Evolutionary conservation across 495 filamentous ascomycete species (phyloP).

Genomic region (Talaromyces ruber): DNA sequence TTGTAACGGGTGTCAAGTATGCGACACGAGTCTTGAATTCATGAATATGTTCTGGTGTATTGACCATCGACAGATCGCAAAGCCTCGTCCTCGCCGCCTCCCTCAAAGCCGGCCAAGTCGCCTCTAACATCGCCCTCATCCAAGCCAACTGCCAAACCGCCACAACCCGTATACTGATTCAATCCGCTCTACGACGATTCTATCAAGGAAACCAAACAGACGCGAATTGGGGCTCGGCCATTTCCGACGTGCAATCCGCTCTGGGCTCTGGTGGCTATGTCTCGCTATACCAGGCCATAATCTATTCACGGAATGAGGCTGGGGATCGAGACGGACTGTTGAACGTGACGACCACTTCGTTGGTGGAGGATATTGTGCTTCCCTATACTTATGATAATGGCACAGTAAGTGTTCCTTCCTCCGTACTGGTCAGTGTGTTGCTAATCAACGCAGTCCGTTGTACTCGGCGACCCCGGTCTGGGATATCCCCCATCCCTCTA

Average conservation of each 20-base stretch:
- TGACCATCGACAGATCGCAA: conserved; percentile 24
- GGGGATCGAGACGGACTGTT: conserved; percentile 38
- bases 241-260: conserved; percentile 52
- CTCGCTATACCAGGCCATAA: conserved; percentile 51
- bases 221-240: conserved; percentile 46
- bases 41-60: neutral
- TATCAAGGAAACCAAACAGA: conserved; percentile 46
- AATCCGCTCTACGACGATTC: conserved; percentile 52
- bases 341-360: conserved; percentile 45
- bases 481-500: conserved; percentile 64
- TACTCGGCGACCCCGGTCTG: conserved; percentile 46
- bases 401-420: conserved; percentile 8
- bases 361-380: conserved; percentile 38
- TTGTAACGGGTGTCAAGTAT: conserved; percentile 57
- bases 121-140: conserved; percentile 65
- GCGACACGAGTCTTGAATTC: conserved; percentile 9
- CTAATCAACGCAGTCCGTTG: conserved; percentile 16
- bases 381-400: conserved; percentile 53
- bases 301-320: conserved; percentile 59
- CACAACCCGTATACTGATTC: conserved; percentile 58
- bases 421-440: neutral
- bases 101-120: conserved; percentile 73
- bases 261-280: conserved; percentile 38
- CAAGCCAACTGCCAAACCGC: conserved; percentile 60
- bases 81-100: conserved; percentile 70